A percentile compares a stretch with the other conserved stretches of the same genome.
These are phyloP conservation scores for Fusarium sp. DNA, from an alignment of 2,329 filamentous ascomycete species.

Conservation along the genomic window DNA sequence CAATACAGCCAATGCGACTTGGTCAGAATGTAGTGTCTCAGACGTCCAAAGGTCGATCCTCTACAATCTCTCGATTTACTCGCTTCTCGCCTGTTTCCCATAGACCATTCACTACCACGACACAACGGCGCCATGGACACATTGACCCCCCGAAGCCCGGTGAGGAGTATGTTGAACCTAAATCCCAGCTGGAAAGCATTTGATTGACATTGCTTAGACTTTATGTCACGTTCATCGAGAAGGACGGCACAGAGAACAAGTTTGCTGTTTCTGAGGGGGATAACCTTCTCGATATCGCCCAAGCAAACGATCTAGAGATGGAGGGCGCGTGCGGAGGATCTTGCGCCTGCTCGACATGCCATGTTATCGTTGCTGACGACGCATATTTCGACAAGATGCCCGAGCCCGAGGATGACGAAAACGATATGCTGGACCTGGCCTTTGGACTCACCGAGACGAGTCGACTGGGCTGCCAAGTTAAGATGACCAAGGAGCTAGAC, in stretches of 20 bases:
- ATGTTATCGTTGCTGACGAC: slow-evolving; percentile 83
- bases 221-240: slow-evolving; percentile 92
- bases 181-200: background rate
- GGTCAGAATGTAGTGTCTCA: slow-evolving; percentile 21
- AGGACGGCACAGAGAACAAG: slow-evolving; percentile 80
- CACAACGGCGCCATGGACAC: slow-evolving; percentile 76
- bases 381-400: slow-evolving; percentile 81
- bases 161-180: slow-evolving; percentile 76
- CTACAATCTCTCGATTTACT: slow-evolving; percentile 10
- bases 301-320: slow-evolving; percentile 96
- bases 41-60: slow-evolving; percentile 37
- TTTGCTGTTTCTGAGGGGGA: slow-evolving; percentile 86
- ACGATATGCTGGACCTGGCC: slow-evolving; percentile 90
- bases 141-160: slow-evolving; percentile 85
- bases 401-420: slow-evolving; percentile 82
- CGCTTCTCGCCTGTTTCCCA: slow-evolving; percentile 34
- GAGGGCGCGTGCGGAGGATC: slow-evolving; percentile 96
- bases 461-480: slow-evolving; percentile 87
- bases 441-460: slow-evolving; percentile 90
- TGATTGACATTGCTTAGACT: slow-evolving; percentile 63
- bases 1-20: slow-evolving; percentile 40
- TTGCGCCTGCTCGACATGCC: slow-evolving; percentile 92
- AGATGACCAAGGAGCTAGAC: slow-evolving; percentile 90
- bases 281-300: slow-evolving; percentile 94
- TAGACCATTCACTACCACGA: slow-evolving; percentile 73